Conservation (phyloP, 257 asterid genomes). For the Asclepias syriaca region DNA sequence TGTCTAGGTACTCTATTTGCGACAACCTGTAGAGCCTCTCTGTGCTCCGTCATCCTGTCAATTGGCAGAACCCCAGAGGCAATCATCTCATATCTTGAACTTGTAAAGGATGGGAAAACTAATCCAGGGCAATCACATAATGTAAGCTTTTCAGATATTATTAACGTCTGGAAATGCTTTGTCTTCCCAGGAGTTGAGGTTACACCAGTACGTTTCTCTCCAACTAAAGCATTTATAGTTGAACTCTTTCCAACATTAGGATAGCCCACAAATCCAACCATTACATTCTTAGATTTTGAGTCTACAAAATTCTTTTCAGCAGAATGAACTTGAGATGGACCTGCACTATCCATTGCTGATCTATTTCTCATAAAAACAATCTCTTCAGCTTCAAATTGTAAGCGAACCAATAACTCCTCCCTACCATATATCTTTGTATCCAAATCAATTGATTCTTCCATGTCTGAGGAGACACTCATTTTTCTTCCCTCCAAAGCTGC, state of each 20-base stretch:
- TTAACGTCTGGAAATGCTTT: slow-evolving; percentile 93
- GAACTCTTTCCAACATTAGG: slow-evolving; percentile 99
- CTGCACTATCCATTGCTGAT: slow-evolving; percentile 23
- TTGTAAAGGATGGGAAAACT: slow-evolving; percentile 93
- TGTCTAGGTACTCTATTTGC: slow-evolving; percentile 76
- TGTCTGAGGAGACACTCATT: slow-evolving; percentile 20
- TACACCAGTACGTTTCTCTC: slow-evolving; percentile 90
- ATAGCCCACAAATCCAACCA: slow-evolving; percentile 94
- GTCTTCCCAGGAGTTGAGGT: slow-evolving; percentile 99
- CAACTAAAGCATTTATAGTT: slow-evolving; percentile 93
- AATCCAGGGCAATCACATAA: slow-evolving; percentile 98
- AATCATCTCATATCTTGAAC: slow-evolving; percentile 96
- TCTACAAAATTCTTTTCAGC: slow-evolving; percentile 21
- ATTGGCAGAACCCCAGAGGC: slow-evolving; percentile 96
- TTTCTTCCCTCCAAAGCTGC: slow-evolving; percentile 64
- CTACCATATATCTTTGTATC: slow-evolving; percentile 67
- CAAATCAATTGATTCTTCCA: slow-evolving; percentile 38
- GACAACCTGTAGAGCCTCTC: slow-evolving; percentile 87
- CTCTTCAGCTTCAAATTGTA: slow-evolving; percentile 85
- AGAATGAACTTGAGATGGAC: slow-evolving; percentile 23
- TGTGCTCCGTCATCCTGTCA: slow-evolving; percentile 86
- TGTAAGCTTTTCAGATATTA: slow-evolving; percentile 79
- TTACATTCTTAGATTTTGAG: slow-evolving; percentile 34
- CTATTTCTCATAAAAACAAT: slow-evolving; percentile 50
- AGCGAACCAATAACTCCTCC: slow-evolving; percentile 70